Conservation (phyloP, 2,329 filamentous ascomycete species). For the Alternaria gaisen region DNA sequence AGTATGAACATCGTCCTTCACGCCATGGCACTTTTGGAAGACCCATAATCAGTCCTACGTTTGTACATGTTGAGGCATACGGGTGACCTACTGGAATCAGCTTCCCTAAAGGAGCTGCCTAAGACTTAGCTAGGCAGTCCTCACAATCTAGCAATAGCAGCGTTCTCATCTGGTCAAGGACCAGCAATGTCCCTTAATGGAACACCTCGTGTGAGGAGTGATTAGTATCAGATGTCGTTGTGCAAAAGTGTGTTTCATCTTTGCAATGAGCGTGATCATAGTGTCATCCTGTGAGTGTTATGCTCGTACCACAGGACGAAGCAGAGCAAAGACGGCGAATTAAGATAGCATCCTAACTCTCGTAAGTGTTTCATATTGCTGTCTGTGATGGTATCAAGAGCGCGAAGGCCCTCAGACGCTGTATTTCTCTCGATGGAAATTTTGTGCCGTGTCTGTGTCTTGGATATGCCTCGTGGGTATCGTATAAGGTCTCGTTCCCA, state of each 20-base stretch:
- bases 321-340: background rate
- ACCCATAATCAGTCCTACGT: background rate
- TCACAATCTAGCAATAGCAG: background rate
- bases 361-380: background rate
- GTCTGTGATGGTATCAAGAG: background rate
- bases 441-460: background rate
- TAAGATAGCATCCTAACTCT: background rate
- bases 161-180: background rate
- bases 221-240: background rate
- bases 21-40: background rate
- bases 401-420: background rate
- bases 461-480: slow-evolving; percentile 14
- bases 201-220: background rate
- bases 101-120: background rate
- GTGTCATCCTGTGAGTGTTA: background rate
- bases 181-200: background rate
- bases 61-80: background rate
- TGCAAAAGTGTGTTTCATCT: background rate
- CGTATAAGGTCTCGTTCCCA: background rate
- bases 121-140: background rate
- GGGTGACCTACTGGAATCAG: background rate
- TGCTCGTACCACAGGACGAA: background rate
- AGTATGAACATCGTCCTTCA: background rate
- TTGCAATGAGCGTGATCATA: background rate
- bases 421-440: fast-evolving